Evolutionary conservation across 2,329 filamentous ascomycete species (phyloP), one percentile per base, ranked within the genome.

Genomic region (Alternaria atra): DNA sequence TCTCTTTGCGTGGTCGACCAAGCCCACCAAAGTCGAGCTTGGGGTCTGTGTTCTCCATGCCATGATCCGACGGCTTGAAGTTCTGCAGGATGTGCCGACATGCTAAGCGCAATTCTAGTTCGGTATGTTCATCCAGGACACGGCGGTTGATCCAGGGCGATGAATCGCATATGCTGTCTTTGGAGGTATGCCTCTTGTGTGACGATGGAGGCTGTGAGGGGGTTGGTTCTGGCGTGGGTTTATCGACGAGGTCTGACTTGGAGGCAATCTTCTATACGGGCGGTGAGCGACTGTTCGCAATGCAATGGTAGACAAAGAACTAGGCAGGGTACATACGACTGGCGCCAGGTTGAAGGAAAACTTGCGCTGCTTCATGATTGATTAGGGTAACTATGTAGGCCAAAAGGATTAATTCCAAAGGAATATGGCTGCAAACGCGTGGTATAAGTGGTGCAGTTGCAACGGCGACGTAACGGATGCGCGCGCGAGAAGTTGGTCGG

Each of bases 91-190:
- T 78, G 53, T 78, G 77, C 23, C 79, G 77, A 69, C 83, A 84
- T 56, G 82, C 81, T 44, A 74, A 67, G 60, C 81, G 81, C 52
- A 84, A 72, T 61, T 84, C 80, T 29, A 74, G 73, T 60, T 84
- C 82, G 46, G 80, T 75, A 35, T 77, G 72, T 25, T 74, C 65
- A 15, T 80, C 74, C 56, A 84, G 77, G 25, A 78, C 75, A 56
- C 80, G 80, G 42, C 81, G 80, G 56, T 77, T 77, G 63, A 82
- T 82, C 60, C 79, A 79, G 42, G 81, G 77, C 54, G 80, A 79
- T 35, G 77, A 77, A 54, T 80, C 69, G 44, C 66, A 67, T 25
- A 77, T 68, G 63, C 72, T 76, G 60, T 77, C 73, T 40, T 73
- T 72, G 47, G 73, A 75, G 5, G 60, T 48, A 29, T 73, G 70